These are phyloP conservation scores for Salix udensis DNA, from an alignment of 345 rosid species.

Conservation along the genomic window DNA sequence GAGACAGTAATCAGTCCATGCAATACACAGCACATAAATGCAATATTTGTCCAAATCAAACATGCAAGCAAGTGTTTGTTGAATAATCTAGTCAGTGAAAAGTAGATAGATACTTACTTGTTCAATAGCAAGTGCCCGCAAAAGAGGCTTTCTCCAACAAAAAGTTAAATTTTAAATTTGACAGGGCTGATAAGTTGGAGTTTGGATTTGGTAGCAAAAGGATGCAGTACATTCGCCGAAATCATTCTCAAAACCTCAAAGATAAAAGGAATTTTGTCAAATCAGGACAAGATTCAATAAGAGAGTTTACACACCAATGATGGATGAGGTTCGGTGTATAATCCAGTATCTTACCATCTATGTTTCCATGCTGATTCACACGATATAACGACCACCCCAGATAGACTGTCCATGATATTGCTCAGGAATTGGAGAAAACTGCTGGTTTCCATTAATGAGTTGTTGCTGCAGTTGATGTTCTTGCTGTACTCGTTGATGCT, in stretches of 20 bases:
- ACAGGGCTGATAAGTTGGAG: slow-evolving; percentile 60
- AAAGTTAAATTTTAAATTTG: slow-evolving; percentile 45
- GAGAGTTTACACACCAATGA: not conserved
- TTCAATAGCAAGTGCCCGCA: slow-evolving; percentile 62
- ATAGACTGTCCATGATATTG: slow-evolving; percentile 77
- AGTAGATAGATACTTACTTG: slow-evolving; percentile 42
- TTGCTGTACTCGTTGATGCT: slow-evolving; percentile 39
- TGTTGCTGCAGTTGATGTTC: slow-evolving; percentile 56
- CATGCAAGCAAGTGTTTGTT: not conserved
- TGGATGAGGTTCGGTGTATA: not conserved
- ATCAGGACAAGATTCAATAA: not conserved
- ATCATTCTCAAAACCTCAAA: slow-evolving; percentile 49
- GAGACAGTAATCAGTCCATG: not conserved
- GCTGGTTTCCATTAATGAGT: slow-evolving; percentile 49
- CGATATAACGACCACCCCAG: slow-evolving; percentile 71
- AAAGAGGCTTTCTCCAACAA: slow-evolving; percentile 66
- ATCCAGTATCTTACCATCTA: slow-evolving; percentile 40
- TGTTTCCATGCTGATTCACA: slow-evolving; percentile 60
- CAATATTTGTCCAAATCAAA: not conserved
- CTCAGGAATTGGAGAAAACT: slow-evolving; percentile 57
- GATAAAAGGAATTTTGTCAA: slow-evolving; percentile 13
- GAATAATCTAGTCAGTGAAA: not conserved
- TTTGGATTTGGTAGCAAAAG: slow-evolving; percentile 50
- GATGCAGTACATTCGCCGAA: slow-evolving; percentile 52
- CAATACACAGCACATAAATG: not conserved